These are phyloP conservation scores for Fraxinus americana DNA, from an alignment of 257 asterid genomes.

Conservation along the genomic window DNA sequence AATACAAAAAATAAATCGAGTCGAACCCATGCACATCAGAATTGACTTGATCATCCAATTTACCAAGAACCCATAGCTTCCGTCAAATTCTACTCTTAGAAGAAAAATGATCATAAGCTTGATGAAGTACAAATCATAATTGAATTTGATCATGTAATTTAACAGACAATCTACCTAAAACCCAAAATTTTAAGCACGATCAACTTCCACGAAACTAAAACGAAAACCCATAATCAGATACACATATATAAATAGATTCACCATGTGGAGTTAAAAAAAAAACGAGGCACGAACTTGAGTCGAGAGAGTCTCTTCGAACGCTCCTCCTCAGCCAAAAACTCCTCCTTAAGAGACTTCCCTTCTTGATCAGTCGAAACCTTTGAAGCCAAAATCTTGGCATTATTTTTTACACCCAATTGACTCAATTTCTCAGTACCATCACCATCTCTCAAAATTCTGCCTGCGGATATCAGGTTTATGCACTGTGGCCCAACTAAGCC, in stretches of 20 bases:
- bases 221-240: not conserved
- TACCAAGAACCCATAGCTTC: not conserved
- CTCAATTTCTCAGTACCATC: constrained; percentile 59
- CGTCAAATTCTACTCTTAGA: not conserved
- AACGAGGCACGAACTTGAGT: constrained; percentile 53
- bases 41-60: not conserved
- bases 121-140: not conserved
- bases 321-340: constrained; percentile 90
- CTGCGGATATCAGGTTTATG: constrained; percentile 73
- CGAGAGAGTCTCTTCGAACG: constrained; percentile 65
- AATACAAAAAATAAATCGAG: not conserved
- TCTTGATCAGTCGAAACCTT: constrained; percentile 59
- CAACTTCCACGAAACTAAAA: not conserved
- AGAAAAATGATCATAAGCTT: not conserved
- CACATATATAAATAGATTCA: not conserved
- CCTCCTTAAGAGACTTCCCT: constrained; percentile 60
- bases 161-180: constrained; percentile 13
- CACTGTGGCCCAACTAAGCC: constrained; percentile 47
- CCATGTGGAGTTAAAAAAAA: not conserved
- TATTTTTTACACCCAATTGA: constrained; percentile 77
- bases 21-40: not conserved
- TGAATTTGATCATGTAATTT: constrained; percentile 25
- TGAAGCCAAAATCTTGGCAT: constrained; percentile 76
- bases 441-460: constrained; percentile 69
- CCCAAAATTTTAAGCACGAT: not conserved